Evolutionary conservation across 345 rosid species (phyloP).

Genomic region (Moringa oleifera): DNA sequence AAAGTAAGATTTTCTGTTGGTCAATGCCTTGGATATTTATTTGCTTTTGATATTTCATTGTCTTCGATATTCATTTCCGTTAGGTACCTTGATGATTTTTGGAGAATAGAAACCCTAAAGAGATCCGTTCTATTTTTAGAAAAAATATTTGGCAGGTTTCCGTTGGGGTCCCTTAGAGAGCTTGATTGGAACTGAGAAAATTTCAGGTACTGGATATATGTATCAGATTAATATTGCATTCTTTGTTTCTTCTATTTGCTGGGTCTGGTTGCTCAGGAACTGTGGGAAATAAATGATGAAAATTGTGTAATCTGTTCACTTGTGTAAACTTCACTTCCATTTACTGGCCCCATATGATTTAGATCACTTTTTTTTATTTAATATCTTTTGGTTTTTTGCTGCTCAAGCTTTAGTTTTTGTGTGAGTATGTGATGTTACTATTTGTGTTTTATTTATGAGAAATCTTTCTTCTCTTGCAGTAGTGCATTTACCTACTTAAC

Average conservation of each 20-base stretch:
- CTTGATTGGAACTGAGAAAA: background rate
- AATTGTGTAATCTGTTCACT: no score
- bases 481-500: background rate
- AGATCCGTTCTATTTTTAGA: background rate
- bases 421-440: background rate
- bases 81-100: no score
- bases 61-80: no score
- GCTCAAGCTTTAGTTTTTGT: background rate
- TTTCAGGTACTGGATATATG: slow-evolving; percentile 3
- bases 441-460: background rate
- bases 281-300: background rate
- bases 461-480: background rate
- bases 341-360: no score
- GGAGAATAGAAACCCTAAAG: background rate
- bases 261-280: background rate
- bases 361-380: no score
- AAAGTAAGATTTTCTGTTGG: slow-evolving; percentile 2
- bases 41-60: background rate
- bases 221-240: background rate
- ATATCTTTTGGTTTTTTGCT: background rate
- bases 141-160: background rate
- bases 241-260: background rate
- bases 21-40: background rate
- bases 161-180: slow-evolving; percentile 3
- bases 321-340: no score